Base-by-base conservation (phyloP, 2,329 filamentous ascomycete genomes). In the Fusarium citri region DNA sequence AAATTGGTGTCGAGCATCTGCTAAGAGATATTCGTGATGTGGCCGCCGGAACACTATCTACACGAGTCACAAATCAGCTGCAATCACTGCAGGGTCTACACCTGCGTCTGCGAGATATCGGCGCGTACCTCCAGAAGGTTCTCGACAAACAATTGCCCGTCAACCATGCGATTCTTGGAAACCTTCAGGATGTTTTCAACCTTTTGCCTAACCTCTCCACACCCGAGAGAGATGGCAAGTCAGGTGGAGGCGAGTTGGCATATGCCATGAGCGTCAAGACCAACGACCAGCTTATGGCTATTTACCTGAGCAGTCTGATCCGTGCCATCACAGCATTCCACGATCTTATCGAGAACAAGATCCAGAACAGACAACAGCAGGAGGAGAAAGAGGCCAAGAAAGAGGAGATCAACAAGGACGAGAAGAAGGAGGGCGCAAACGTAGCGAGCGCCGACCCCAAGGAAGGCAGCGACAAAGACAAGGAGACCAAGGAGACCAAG, bases 131-230 rank as follows among this genome's bases (percentile, higher is more conserved):
- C 28, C 93, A 97, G 80, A 98, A 98, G 81, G 96, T 99, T 12
- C 89, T 98, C 61, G 93, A 97, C 78, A 92, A 92, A 74, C 91
- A 97, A 75, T 87, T 99, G 37, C 96, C 96, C 7, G 92, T 98
- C 78, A 99, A 99, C 84, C 96, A 99, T 79, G 94, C 94, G 59
- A 98, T 99, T 68, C 88, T 99, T 28, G 96, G 95, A 72, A 97
- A 98, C 78, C 90, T 99, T n/a, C 96, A 99, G 84, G 96, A 99
- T 78, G 94, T 98, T 67, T 99, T 99, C 87, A 99, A 99, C 83
- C 90, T 99, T 45, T 89, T 99, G 25, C 96, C 96, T 49, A 99
- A 99, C 82, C 88, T 99, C 55, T 94, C 93, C 12, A 97, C 94
- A 40, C 93, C 95, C 30, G 89, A 92, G 59, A 85, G 86, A 45